Percentiles rank a stretch among this genome's conserved stretches.
Conservation (phyloP, 2,329 filamentous ascomycete species). For the Diaporthe vaccinii region DNA sequence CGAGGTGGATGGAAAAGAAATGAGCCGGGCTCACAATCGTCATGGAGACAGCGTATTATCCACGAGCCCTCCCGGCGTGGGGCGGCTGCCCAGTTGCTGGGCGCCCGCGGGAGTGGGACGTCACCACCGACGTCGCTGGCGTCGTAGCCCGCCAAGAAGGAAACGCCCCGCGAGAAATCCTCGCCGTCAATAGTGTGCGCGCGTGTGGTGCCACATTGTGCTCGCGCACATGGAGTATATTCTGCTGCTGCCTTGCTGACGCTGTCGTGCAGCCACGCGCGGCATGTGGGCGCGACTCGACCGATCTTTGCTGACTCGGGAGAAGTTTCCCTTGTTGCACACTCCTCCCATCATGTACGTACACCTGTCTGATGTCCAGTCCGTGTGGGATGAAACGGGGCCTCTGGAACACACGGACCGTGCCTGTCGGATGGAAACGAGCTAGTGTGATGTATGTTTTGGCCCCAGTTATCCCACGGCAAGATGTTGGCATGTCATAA, state of each 20-base stretch:
- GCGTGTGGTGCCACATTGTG: conserved; percentile 14
- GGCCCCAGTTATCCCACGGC: not conserved
- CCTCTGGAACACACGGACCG: not conserved
- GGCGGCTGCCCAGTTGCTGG: not conserved
- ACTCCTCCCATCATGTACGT: not conserved
- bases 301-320: conserved; percentile 15
- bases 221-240: no score
- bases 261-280: conserved; percentile 17
- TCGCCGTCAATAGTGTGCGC: not conserved
- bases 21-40: not conserved
- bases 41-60: conserved; percentile 9
- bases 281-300: conserved; percentile 16
- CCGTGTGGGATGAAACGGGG: conserved; percentile 5
- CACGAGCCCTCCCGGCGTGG: not conserved
- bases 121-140: conserved; percentile 19
- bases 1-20: not conserved
- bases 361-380: conserved; percentile 1
- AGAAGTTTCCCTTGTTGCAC: not conserved
- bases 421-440: conserved; percentile 22
- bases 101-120: conserved; percentile 8
- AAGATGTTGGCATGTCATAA: not conserved
- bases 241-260: conserved; percentile 19
- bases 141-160: conserved; percentile 11
- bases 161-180: conserved; percentile 4
- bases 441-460: conserved; percentile 3